Percentiles rank a stretch among this genome's conserved stretches.
Conservation (phyloP, 208 protist species). For the Entamoeba histolytica region DNA sequence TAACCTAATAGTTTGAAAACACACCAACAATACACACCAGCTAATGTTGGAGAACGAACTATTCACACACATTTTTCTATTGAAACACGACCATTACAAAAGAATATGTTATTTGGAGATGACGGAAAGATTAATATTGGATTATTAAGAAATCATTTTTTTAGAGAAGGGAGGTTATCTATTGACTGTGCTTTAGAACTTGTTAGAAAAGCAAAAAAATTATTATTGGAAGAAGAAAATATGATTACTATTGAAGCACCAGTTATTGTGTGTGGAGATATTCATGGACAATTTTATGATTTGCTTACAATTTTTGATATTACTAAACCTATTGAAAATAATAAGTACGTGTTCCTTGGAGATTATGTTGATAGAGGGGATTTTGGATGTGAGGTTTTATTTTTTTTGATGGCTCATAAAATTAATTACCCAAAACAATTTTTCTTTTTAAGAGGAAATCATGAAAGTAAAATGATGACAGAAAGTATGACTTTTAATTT, state of each 20-base stretch:
- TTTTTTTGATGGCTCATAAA: constrained; percentile 14
- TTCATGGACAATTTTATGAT: constrained; percentile 28
- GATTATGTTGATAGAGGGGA: constrained; percentile 29
- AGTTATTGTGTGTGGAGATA: constrained; percentile 7
- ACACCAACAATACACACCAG: background rate
- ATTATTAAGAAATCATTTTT: background rate
- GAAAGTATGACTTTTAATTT: constrained; percentile 73
- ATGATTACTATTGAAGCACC: background rate
- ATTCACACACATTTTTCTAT: background rate
- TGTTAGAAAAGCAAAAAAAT: background rate
- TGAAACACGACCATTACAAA: background rate
- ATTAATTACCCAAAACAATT: background rate
- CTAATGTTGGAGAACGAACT: background rate
- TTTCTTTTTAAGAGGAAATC: constrained; percentile 18
- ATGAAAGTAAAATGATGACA: constrained; percentile 15
- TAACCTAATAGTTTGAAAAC: background rate
- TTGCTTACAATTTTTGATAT: constrained; percentile 9
- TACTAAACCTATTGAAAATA: too few relatives aligned
- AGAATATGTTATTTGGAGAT: background rate
- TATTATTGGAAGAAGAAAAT: background rate
- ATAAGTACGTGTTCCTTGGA: background rate
- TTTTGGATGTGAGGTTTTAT: constrained; percentile 16
- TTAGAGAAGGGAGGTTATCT: background rate
- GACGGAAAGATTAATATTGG: background rate
- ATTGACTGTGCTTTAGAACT: background rate